Percentiles rank a stretch among this genome's conserved stretches.
Conservation (phyloP, 345 rosid genomes). For the Syzygium grande region DNA sequence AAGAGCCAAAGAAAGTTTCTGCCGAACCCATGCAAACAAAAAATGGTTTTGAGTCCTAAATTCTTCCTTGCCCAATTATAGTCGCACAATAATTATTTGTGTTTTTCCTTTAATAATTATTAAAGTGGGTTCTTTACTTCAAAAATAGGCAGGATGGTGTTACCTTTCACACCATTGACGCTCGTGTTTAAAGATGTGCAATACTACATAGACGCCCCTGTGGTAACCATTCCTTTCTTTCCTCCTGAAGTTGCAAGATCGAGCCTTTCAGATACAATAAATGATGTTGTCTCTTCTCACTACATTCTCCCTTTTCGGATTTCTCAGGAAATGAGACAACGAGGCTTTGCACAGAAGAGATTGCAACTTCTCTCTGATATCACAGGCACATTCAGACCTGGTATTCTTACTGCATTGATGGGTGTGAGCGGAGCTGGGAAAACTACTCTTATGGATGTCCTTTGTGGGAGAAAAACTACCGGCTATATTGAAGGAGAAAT, state of each 20-base stretch:
- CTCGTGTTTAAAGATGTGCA: conserved; percentile 51
- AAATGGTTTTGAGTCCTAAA: conserved; percentile 21
- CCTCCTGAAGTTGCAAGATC: background rate
- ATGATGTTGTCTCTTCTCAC: background rate
- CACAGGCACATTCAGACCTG: conserved; percentile 67
- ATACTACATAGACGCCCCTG: conserved; percentile 54
- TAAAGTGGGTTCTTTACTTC: background rate
- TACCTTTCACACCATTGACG: conserved; percentile 57
- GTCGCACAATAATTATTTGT: background rate
- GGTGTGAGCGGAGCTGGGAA: conserved; percentile 82
- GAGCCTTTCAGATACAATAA: background rate
- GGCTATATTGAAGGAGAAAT: conserved; percentile 72
- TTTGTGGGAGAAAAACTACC: conserved; percentile 66
- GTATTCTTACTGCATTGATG: conserved; percentile 76
- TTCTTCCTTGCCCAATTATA: background rate
- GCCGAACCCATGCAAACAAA: background rate
- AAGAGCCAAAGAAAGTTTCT: background rate
- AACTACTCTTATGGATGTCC: background rate
- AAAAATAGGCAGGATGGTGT: conserved; percentile 41
- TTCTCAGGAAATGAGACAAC: conserved; percentile 46
- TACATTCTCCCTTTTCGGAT: background rate
- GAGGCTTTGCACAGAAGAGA: conserved; percentile 34
- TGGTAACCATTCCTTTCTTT: conserved; percentile 23
- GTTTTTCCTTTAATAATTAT: background rate
- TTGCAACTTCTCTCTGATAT: conserved; percentile 55